Evolutionary conservation across 768 basidiomycete species (phyloP), one percentile per base, ranked within the genome.

Genomic region (Megacollybia marginata): DNA sequence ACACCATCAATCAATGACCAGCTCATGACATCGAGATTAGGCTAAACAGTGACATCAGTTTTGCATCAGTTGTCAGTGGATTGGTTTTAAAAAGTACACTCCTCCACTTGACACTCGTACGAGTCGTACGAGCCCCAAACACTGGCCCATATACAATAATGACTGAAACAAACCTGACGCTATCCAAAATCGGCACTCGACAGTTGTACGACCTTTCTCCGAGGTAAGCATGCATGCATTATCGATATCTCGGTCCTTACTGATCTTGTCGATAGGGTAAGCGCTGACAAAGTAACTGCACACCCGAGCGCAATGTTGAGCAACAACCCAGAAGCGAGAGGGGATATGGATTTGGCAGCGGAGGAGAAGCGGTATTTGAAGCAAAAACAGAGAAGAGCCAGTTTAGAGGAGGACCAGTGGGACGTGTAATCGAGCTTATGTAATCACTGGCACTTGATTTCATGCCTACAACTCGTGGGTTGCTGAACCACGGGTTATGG

Each of bases 401-500:
- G 35, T 16, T 10, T 40, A 18, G 18, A 15, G 15, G 15, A 40
- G 38, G 10, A 16, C 10, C 10, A 36, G 10, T 36, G 10, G 10
- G 35, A 36, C 35, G 35, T 36, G 35, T 10, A 36, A 16, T 36
- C 35, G 10, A 10, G 10, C 10, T 16, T 10, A 36, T 10, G 35
- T 16, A 10, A 16, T 10, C 10, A 36, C 35, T 40, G 38, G 4
- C 38, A 40, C 13, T 40, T 18, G 13, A 3, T 8, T 3, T 13
- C 44, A 15, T n/a, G 13, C 44, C 13, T 13, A n/a, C 3, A 16
- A 11, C 16, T 38, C 40, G 31, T 40, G 57, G 55, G 33, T 28
- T 42, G 38, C 53, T 58, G 5, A 33, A 48, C 33, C 35, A 59
- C 42, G 54, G 53, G 10, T 48, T 55, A 20, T 58, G 60, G 56